Conservation (phyloP, 495 filamentous ascomycete species). For the Xylaria longipes region DNA sequence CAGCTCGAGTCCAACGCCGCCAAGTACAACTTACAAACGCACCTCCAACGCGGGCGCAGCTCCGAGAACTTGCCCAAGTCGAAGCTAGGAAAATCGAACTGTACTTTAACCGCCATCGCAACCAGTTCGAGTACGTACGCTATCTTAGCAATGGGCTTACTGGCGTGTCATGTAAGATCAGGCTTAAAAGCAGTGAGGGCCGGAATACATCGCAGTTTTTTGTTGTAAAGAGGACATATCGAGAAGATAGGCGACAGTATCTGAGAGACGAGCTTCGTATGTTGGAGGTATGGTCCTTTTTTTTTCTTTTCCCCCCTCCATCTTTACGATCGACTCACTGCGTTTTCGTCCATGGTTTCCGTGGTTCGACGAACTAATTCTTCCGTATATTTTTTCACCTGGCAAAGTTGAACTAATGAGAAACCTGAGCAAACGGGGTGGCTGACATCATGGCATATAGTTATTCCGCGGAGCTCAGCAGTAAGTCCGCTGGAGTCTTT, state of each 20-base stretch:
- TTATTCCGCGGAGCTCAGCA: not conserved
- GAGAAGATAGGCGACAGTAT: not conserved
- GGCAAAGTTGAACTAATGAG: not conserved
- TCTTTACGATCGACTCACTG: not conserved
- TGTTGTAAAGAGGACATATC: not conserved
- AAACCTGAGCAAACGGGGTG: not conserved
- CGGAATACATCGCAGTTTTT: not conserved
- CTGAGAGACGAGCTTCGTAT: not conserved
- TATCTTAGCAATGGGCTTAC: not conserved
- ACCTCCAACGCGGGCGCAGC: not conserved
- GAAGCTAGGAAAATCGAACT: slow-evolving; percentile 1
- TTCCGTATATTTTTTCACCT: not conserved
- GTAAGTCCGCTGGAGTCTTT: too few relatives aligned
- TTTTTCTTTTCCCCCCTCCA: not conserved
- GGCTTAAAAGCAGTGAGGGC: not conserved
- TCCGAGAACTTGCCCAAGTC: not conserved
- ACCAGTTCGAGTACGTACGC: slow-evolving; percentile 1
- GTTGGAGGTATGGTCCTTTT: not conserved
- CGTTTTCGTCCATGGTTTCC: not conserved
- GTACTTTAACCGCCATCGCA: not conserved
- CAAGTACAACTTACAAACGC: not conserved
- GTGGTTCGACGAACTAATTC: not conserved
- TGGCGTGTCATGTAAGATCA: slow-evolving; percentile 12
- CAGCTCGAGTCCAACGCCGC: not conserved
- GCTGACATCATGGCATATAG: not conserved